These are phyloP conservation scores for Selenicereus undatus DNA, from an alignment of 148 eudicot genomes.

Conservation along the genomic window DNA sequence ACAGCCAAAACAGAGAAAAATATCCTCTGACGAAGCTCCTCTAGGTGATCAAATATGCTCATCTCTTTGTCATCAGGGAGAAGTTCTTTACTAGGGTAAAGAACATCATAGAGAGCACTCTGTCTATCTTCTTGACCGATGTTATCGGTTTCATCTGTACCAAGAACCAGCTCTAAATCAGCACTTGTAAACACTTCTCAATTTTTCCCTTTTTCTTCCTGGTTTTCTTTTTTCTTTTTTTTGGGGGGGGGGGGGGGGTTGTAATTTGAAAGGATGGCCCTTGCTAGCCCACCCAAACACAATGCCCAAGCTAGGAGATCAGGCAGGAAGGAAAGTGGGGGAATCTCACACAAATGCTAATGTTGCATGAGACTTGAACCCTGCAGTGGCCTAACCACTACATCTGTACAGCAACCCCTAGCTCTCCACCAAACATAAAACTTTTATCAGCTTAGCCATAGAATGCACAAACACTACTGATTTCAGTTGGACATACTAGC, in stretches of 20 bases:
- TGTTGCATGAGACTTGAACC: background rate
- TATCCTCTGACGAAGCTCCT: constrained; percentile 79
- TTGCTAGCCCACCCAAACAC: background rate
- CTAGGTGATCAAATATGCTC: constrained; percentile 90
- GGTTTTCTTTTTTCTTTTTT: background rate
- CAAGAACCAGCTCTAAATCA: constrained; percentile 37
- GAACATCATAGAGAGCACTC: constrained; percentile 68
- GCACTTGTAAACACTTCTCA: background rate
- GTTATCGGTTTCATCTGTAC: constrained; percentile 34
- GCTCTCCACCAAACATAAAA: background rate
- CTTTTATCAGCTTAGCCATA: too few species aligned
- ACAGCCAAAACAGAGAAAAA: constrained; percentile 90
- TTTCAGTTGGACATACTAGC: background rate
- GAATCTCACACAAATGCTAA: background rate
- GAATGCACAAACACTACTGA: too few species aligned
- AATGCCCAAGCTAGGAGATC: background rate
- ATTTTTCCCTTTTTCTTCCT: background rate
- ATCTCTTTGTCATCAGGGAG: constrained; percentile 97
- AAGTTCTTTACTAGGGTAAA: constrained; percentile 86
- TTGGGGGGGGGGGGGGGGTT: background rate
- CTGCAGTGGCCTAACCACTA: background rate
- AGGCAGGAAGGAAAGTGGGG: background rate
- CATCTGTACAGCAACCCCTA: background rate
- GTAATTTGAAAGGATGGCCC: background rate
- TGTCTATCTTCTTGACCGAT: constrained; percentile 36